These are phyloP conservation scores for Metarhizium humberi DNA, from an alignment of 2,329 filamentous ascomycete species.

Conservation along the genomic window DNA sequence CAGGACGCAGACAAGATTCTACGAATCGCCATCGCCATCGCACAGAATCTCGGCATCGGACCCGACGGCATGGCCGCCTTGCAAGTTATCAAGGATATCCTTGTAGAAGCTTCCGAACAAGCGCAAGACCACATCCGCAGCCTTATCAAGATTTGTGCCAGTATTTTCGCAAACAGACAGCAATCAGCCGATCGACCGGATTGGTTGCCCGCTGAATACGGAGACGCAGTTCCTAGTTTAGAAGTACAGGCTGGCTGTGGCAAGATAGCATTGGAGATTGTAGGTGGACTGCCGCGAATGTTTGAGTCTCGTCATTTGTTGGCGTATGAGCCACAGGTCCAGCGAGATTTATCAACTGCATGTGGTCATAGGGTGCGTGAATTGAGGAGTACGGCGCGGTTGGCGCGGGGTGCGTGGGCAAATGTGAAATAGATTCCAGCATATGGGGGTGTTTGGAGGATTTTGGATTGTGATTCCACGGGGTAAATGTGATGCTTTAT, in stretches of 20 bases:
- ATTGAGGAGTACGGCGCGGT: conserved; percentile 38
- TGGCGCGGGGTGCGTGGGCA: conserved; percentile 41
- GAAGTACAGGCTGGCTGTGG: conserved; percentile 29
- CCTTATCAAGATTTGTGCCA: conserved; percentile 35
- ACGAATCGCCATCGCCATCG: conserved; percentile 37
- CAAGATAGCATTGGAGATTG: conserved; percentile 36
- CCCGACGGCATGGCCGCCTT: conserved; percentile 39
- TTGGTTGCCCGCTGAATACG: conserved; percentile 22
- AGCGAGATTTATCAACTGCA: conserved; percentile 37
- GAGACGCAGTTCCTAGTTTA: conserved; percentile 5
- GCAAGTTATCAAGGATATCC: conserved; percentile 36
- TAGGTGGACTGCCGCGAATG: conserved; percentile 35
- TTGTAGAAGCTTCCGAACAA: conserved; percentile 34
- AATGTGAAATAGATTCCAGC: conserved; percentile 18
- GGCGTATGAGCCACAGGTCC: conserved; percentile 32
- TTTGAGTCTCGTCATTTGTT: conserved; percentile 39
- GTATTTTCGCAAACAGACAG: conserved; percentile 25
- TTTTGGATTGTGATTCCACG: neutral
- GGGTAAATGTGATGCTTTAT: neutral
- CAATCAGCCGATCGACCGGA: conserved; percentile 15
- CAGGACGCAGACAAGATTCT: conserved; percentile 38
- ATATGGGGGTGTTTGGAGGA: conserved; percentile 2
- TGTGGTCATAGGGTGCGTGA: conserved; percentile 46
- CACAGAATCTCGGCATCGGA: conserved; percentile 31
- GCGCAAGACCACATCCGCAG: conserved; percentile 39